A percentile compares a stretch with the other conserved stretches of the same genome.
Conservation (phyloP, 1,284 basidiomycete genomes). For the Cryptococcus floricola region DNA sequence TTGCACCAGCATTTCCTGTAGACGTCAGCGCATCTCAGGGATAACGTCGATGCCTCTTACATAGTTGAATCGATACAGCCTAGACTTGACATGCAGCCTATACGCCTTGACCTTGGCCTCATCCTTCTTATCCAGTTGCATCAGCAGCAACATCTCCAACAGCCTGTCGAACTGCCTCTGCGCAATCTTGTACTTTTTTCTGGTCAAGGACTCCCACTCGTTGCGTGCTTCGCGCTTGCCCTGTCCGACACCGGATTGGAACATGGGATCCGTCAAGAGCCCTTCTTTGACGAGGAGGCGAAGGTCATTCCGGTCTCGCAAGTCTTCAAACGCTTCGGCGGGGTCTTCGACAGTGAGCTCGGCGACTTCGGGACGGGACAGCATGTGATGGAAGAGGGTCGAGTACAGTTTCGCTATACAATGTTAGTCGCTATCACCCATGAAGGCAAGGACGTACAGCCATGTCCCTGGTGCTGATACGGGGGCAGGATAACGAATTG, state of each 20-base stretch:
- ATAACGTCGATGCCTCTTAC: conserved; percentile 52
- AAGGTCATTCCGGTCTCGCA: conserved; percentile 89
- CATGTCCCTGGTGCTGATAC: conserved; percentile 84
- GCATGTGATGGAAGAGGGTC: conserved; percentile 74
- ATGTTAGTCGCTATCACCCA: background rate
- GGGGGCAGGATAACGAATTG: conserved; percentile 93
- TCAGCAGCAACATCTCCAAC: conserved; percentile 83
- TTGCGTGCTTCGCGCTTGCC: conserved; percentile 25
- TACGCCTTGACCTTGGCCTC: conserved; percentile 60
- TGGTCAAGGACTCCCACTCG: conserved; percentile 73
- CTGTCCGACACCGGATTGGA: conserved; percentile 33
- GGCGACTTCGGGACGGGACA: conserved; percentile 64
- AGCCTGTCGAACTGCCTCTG: conserved; percentile 90
- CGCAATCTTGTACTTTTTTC: conserved; percentile 82
- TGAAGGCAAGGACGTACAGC: conserved; percentile 59
- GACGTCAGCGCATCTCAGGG: no score
- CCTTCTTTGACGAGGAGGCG: conserved; percentile 58
- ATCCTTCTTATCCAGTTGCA: conserved; percentile 66
- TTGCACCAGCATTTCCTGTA: conserved; percentile 77
- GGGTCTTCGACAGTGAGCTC: conserved; percentile 97
- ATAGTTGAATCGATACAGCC: conserved; percentile 90
- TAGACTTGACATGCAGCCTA: conserved; percentile 78
- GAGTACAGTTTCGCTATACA: conserved; percentile 75
- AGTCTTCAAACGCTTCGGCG: conserved; percentile 67
- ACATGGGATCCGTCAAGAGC: conserved; percentile 32